These are phyloP conservation scores for Xylariaceae sp. DNA, from an alignment of 2,329 filamentous ascomycete genomes.

Conservation along the genomic window DNA sequence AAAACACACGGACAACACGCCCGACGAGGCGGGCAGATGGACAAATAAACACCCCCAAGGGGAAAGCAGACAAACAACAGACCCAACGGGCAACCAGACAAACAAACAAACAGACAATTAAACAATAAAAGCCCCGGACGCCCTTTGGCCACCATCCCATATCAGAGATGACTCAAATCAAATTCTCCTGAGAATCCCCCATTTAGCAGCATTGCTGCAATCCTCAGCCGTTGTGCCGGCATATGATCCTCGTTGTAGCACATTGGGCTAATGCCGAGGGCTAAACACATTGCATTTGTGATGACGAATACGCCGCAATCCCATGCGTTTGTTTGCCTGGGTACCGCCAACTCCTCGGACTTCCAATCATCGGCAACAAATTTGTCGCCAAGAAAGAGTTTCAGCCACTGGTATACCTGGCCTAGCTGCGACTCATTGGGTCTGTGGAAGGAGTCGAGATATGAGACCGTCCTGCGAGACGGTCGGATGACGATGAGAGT, in stretches of 20 bases:
- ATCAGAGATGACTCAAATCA: constrained; percentile 35
- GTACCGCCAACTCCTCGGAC: constrained; percentile 46
- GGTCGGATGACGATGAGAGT: constrained; percentile 66
- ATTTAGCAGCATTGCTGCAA: constrained; percentile 63
- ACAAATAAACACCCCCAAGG: background rate
- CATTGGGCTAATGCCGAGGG: constrained; percentile 50
- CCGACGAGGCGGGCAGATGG: background rate
- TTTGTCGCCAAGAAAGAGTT: constrained; percentile 49
- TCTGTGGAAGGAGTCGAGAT: constrained; percentile 62
- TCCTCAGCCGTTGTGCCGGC: constrained; percentile 54
- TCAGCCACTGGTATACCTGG: constrained; percentile 52
- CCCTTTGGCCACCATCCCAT: background rate
- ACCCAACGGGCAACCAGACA: no score
- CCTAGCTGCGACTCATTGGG: constrained; percentile 39
- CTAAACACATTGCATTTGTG: constrained; percentile 64
- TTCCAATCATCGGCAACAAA: constrained; percentile 60
- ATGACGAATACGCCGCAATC: constrained; percentile 78
- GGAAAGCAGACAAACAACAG: background rate
- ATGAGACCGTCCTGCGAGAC: constrained; percentile 55
- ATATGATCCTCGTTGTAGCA: constrained; percentile 52
- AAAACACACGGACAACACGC: no score
- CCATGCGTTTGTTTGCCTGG: constrained; percentile 60
- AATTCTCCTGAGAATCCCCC: constrained; percentile 63
- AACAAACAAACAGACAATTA: no score
- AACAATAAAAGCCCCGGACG: no score